These are phyloP conservation scores for Gentiana straminea DNA, from an alignment of 257 asterid species.

Conservation along the genomic window DNA sequence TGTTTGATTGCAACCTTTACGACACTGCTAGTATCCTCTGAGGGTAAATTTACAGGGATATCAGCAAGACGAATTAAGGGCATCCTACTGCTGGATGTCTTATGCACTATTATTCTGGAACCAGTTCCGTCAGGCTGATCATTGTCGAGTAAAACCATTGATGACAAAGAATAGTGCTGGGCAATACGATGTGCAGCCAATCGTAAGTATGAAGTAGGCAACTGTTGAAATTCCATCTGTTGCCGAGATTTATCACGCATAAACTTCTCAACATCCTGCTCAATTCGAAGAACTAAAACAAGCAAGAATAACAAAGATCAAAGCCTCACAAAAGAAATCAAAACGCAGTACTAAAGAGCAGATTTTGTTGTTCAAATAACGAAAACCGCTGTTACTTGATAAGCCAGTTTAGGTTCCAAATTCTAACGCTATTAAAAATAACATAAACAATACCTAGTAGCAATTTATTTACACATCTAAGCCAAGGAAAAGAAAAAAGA, in stretches of 20 bases:
- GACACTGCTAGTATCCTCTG: conserved; percentile 36
- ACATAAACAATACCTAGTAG: too few species aligned
- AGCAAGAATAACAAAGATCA: conserved; percentile 5
- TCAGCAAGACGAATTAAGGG: conserved; percentile 63
- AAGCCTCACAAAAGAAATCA: neutral
- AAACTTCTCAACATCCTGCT: conserved; percentile 95
- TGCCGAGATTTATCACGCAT: conserved; percentile 73
- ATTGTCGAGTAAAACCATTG: conserved; percentile 92
- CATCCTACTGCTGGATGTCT: conserved; percentile 47
- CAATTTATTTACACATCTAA: too few species aligned
- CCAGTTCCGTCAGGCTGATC: conserved; percentile 84
- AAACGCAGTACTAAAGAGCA: too few species aligned
- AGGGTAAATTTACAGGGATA: conserved; percentile 34
- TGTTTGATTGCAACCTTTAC: conserved; percentile 41
- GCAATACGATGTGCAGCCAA: conserved; percentile 99
- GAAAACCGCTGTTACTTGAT: too few species aligned
- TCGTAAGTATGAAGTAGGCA: conserved; percentile 95
- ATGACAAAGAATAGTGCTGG: conserved; percentile 85
- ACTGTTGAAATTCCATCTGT: conserved; percentile 91
- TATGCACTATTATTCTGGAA: conserved; percentile 78
- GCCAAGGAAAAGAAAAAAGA: too few species aligned
- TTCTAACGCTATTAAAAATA: too few species aligned
- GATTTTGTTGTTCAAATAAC: too few species aligned
- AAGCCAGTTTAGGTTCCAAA: too few species aligned
- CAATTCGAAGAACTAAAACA: conserved; percentile 76